Conservation (phyloP, 306 rosid species). For the Malus sieversii region DNA sequence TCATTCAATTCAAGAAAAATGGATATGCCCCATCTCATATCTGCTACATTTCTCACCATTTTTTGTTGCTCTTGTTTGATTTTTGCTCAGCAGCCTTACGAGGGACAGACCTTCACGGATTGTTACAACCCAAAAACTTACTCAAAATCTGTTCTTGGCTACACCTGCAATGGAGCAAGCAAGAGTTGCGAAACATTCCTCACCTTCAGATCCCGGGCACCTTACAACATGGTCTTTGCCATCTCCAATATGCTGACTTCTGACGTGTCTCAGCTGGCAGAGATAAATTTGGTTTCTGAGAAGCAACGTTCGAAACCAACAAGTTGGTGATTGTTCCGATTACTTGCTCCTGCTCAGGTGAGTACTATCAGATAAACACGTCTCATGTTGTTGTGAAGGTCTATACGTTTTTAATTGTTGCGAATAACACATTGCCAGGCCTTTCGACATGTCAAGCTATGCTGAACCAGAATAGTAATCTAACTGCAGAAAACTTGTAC, state of each 20-base stretch:
- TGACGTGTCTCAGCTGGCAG: conserved; percentile 49
- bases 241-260: conserved; percentile 51
- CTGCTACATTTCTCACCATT: conserved; percentile 15
- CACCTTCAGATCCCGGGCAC: conserved; percentile 64
- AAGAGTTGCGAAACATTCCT: conserved; percentile 68
- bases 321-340: conserved; percentile 59
- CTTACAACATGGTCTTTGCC: conserved; percentile 51
- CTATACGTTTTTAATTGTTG: conserved; percentile 29
- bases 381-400: conserved; percentile 23
- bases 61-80: conserved; percentile 18
- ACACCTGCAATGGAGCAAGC: conserved; percentile 51
- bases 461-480: conserved; percentile 26
- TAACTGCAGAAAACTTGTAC: neutral
- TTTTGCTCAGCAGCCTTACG: conserved; percentile 67
- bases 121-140: conserved; percentile 30
- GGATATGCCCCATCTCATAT: conserved; percentile 25
- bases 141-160: conserved; percentile 52
- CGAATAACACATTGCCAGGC: conserved; percentile 56
- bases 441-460: conserved; percentile 79
- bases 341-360: conserved; percentile 65
- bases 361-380: conserved; percentile 57
- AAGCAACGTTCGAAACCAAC: conserved; percentile 42
- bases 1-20: conserved; percentile 26
- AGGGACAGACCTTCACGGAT: conserved; percentile 38
- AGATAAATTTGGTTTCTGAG: conserved; percentile 40